Evolutionary conservation across 768 basidiomycete species (phyloP).

Genomic region (Hydnum rufescens): DNA sequence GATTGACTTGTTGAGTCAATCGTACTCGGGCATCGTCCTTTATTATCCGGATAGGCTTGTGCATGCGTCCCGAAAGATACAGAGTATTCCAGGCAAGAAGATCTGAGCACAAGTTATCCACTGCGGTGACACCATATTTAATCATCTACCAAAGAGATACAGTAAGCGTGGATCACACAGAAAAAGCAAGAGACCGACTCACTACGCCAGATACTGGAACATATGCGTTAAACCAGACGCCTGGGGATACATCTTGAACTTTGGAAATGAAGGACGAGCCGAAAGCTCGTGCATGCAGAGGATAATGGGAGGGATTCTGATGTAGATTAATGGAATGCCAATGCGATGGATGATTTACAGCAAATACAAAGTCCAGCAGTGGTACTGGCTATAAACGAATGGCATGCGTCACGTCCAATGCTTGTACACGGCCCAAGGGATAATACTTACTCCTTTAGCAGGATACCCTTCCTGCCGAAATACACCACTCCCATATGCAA

Average conservation of each 20-base stretch:
- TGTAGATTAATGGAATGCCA: conserved; percentile 95
- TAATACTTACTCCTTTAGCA: not conserved
- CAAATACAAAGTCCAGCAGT: conserved; percentile 94
- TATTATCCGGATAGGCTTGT: conserved; percentile 89
- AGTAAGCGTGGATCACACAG: not conserved
- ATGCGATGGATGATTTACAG: conserved; percentile 78
- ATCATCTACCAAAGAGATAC: conserved; percentile 43
- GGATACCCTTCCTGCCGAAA: conserved; percentile 77
- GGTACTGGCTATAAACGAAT: conserved; percentile 23
- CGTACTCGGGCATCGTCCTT: conserved; percentile 83
- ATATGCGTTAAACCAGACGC: conserved; percentile 92
- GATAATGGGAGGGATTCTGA: conserved; percentile 81
- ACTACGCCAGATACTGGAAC: conserved; percentile 71
- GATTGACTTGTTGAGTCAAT: conserved; percentile 83
- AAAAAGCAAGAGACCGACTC: conserved; percentile 20
- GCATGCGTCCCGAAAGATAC: conserved; percentile 90
- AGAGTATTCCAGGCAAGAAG: conserved; percentile 82
- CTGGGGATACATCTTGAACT: conserved; percentile 57
- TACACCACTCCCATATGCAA: conserved; percentile 93
- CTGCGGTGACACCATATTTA: conserved; percentile 91
- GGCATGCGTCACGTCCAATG: conserved; percentile 3
- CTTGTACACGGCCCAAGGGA: not conserved
- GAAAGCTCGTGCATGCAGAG: conserved; percentile 63
- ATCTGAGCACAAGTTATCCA: conserved; percentile 77
- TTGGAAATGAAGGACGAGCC: conserved; percentile 68